phyloP scores from a whole-genome alignment of 805 yeast genomes.

The Nakazawaea sp. region DNA sequence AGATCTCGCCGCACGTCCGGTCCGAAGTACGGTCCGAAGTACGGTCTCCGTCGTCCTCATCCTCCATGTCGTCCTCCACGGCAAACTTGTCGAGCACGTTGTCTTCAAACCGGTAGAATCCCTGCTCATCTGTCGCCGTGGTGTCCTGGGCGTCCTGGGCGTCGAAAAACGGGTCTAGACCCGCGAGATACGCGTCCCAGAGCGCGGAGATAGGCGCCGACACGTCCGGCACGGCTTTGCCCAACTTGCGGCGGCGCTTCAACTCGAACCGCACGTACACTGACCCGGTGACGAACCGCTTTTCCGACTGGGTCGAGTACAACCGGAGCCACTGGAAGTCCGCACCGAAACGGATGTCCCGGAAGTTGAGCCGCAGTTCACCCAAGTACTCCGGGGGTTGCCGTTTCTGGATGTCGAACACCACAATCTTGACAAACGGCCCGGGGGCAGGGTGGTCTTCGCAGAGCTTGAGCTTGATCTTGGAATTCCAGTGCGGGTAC shows the following conservation, averaged over 20 bases:
- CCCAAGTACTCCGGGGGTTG: slow-evolving; percentile 18
- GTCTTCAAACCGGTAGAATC: slow-evolving; percentile 7
- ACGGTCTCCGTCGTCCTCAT: slow-evolving; percentile 6
- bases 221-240: not conserved
- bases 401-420: slow-evolving; percentile 6
- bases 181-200: slow-evolving; percentile 4
- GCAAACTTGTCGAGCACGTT: not conserved
- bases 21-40: not conserved
- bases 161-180: slow-evolving; percentile 2
- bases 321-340: slow-evolving; percentile 17
- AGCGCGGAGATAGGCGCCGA: not conserved
- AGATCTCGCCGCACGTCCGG: not conserved
- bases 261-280: slow-evolving; percentile 17
- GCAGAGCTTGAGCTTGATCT: slow-evolving; percentile 6
- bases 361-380: slow-evolving; percentile 19
- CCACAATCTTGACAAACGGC: slow-evolving; percentile 4
- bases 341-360: slow-evolving; percentile 15
- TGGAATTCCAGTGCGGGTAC: slow-evolving; percentile 8
- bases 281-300: slow-evolving; percentile 21
- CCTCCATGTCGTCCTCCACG: not conserved
- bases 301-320: slow-evolving; percentile 18
- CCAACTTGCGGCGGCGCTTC: slow-evolving; percentile 5
- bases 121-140: slow-evolving; percentile 10
- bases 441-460: slow-evolving; percentile 1
- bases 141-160: slow-evolving; percentile 1